These are phyloP conservation scores for Inga oerstediana DNA, from an alignment of 306 rosid species.

Conservation along the genomic window DNA sequence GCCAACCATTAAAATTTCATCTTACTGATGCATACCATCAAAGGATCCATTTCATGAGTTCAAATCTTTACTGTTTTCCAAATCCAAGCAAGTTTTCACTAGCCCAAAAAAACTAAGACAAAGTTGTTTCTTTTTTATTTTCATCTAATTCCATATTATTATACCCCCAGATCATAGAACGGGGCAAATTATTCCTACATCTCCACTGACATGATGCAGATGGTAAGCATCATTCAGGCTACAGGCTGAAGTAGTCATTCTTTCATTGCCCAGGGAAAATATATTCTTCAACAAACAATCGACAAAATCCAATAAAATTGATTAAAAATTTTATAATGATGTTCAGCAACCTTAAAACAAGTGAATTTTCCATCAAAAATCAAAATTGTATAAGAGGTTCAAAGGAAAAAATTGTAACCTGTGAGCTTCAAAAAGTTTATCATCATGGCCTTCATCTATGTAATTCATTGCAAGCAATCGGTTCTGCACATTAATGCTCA, in stretches of 20 bases:
- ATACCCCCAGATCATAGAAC: background rate
- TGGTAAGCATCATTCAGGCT: slow-evolving; percentile 2
- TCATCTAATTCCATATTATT: slow-evolving; percentile 1
- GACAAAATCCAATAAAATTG: slow-evolving; percentile 3
- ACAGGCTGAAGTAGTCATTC: background rate
- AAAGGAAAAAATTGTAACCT: slow-evolving; percentile 54
- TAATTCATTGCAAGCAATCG: slow-evolving; percentile 95
- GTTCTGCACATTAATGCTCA: slow-evolving; percentile 56
- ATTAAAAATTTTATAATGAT: background rate
- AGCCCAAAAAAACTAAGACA: background rate
- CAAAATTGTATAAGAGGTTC: slow-evolving; percentile 5
- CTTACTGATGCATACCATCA: background rate
- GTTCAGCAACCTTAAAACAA: background rate
- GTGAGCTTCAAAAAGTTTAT: slow-evolving; percentile 88
- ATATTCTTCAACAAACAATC: background rate
- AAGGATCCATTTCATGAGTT: background rate
- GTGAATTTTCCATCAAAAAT: slow-evolving; percentile 6
- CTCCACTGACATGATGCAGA: background rate
- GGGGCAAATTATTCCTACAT: background rate
- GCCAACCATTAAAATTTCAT: slow-evolving; percentile 8
- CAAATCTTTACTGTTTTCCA: background rate
- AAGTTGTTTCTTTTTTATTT: background rate
- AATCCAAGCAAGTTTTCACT: slow-evolving; percentile 6
- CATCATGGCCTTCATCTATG: slow-evolving; percentile 81
- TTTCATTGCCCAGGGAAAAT: slow-evolving; percentile 10